Evolutionary conservation across 164 flowering plant species (phyloP), one percentile per base, ranked within the genome.

Genomic region (Macadamia integrifolia): DNA sequence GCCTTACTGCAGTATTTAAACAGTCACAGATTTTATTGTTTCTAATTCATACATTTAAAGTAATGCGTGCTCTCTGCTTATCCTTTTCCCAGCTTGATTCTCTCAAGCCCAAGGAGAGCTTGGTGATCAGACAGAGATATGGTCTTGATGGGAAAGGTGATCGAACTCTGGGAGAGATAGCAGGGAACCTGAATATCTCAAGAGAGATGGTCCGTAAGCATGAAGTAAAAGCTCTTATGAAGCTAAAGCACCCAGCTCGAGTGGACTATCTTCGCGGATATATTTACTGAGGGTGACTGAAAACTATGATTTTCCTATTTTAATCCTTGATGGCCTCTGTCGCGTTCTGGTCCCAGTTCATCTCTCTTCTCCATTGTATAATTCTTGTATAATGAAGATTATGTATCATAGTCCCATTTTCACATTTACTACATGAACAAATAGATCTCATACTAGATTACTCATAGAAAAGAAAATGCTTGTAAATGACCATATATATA

Each of bases 181-280:
- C 96, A 1, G 94, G 97, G 17, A 95, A 92, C 80, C 78, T 94
- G 55, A 90, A 82, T 60, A 90, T 92, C 62, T 94, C 99, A n/a
- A 82, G 98, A 74, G 99, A 94, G 79, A 94, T 94, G 98, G 99
- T 94, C 1, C 72, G 99, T 57, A 92, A 92, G 81, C 84, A 94
- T 65, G 98, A 94, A 81, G 85, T 90, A 62, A 94, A 94, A 80
- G 99, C 96, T 61, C 86, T 95, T 31, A 88, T 95, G 99, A 95
- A 95, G 83, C 96, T 94, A 68, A 92, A 94, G 84, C 95, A 90
- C 79, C 96, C 96, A 13, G 78, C 97, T 70, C 82, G 97, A 74
- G 86, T 90, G 40, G 93, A 91, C 69, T 94, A 90, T 76, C 93
- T 94, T 71, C 92, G 91, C 64, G 81, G 77, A 62, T 83, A 88